Evolutionary conservation across 192 early-diverging fungal genomes (phyloP).

Genomic region (Ambispora gerdemannii): DNA sequence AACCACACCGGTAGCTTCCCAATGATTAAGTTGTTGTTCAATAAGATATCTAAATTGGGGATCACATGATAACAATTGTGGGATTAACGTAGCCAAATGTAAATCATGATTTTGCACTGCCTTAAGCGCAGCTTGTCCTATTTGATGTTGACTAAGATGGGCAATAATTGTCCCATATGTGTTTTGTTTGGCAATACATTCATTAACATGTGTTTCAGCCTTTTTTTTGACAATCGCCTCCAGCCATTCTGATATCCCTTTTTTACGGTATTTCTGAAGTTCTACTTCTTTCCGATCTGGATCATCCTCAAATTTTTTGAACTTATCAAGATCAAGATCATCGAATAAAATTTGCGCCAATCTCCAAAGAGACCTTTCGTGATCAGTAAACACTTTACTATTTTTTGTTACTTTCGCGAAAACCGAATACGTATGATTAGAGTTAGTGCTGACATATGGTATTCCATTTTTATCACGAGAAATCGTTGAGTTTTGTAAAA

Average conservation of each 20-base stretch:
- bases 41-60: slow-evolving; percentile 39
- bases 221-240: slow-evolving; percentile 48
- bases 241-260: slow-evolving; percentile 53
- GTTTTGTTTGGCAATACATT: slow-evolving; percentile 31
- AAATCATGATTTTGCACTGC: slow-evolving; percentile 65
- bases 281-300: neutral
- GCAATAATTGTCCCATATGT: slow-evolving; percentile 48
- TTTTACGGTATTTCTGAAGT: neutral
- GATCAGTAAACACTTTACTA: neutral
- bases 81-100: slow-evolving; percentile 71
- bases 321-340: slow-evolving; percentile 9
- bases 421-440: neutral
- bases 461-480: neutral
- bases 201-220: slow-evolving; percentile 42
- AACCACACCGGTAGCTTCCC: slow-evolving; percentile 26
- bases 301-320: neutral
- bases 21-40: slow-evolving; percentile 43
- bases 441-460: neutral
- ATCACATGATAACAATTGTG: slow-evolving; percentile 68
- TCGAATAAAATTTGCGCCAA: slow-evolving; percentile 59
- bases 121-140: slow-evolving; percentile 60
- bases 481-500: neutral
- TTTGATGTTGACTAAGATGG: slow-evolving; percentile 55
- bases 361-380: slow-evolving; percentile 43
- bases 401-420: neutral